phyloP scores from a whole-genome alignment of 2,329 filamentous ascomycete species.

The Pseudomassariella vexata region DNA sequence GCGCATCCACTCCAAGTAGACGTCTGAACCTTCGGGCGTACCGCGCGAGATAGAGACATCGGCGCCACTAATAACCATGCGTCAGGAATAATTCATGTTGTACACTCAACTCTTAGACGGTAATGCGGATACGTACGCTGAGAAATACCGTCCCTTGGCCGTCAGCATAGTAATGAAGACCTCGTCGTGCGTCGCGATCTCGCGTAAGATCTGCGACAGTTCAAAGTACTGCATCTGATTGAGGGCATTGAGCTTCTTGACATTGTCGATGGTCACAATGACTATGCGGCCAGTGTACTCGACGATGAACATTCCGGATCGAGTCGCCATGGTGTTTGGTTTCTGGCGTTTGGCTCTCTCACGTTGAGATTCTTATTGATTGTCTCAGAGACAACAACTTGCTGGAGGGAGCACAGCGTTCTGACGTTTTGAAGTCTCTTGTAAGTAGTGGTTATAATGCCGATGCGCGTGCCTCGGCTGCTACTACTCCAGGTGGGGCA shows the following conservation, averaged over 20 bases:
- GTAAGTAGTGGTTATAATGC: too few species aligned
- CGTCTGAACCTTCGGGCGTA: conserved; percentile 18
- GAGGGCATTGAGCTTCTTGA: conserved; percentile 83
- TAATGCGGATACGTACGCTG: conserved; percentile 58
- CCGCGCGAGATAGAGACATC: conserved; percentile 55
- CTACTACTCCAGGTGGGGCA: too few species aligned
- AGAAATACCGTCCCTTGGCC: conserved; percentile 80
- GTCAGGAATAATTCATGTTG: not conserved
- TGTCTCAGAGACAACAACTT: not conserved
- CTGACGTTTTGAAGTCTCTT: not conserved
- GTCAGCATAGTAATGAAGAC: conserved; percentile 81
- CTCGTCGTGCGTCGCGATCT: conserved; percentile 73
- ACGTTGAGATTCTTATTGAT: not conserved
- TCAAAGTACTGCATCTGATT: conserved; percentile 68
- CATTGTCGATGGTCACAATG: conserved; percentile 79
- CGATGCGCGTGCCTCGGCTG: too few species aligned
- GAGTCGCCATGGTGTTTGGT: not conserved
- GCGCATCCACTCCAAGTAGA: conserved; percentile 53
- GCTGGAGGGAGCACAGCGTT: not conserved
- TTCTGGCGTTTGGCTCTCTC: not conserved
- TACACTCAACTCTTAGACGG: conserved; percentile 4
- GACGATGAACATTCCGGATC: conserved; percentile 35
- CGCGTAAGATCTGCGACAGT: conserved; percentile 65
- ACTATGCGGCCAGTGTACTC: conserved; percentile 66
- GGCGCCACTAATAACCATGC: conserved; percentile 70